Evolutionary conservation across 1,284 basidiomycete species (phyloP).

Genomic region (Cryptococcus deneoformans): DNA sequence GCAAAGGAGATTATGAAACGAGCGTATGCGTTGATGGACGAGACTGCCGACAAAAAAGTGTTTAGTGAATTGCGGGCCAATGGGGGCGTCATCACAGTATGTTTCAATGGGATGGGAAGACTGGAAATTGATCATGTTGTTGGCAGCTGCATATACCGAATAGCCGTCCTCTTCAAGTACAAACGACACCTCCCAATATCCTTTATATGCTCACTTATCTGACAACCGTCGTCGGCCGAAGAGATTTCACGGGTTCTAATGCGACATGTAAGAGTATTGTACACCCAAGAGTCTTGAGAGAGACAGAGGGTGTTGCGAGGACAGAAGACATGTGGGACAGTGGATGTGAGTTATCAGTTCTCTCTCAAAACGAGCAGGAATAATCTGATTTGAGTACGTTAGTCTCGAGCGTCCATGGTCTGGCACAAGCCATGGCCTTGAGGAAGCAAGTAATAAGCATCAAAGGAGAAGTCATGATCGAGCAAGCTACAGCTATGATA

Average conservation of each 20-base stretch:
- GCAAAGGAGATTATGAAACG: slow-evolving; percentile 22
- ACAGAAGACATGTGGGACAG: slow-evolving; percentile 41
- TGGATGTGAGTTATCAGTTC: slow-evolving; percentile 31
- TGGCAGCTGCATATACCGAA: slow-evolving; percentile 6
- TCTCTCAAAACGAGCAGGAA: neutral
- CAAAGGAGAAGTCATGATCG: slow-evolving; percentile 37
- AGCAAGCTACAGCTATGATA: slow-evolving; percentile 31
- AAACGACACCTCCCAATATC: slow-evolving; percentile 38
- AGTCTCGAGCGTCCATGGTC: slow-evolving; percentile 29
- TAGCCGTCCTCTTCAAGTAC: slow-evolving; percentile 20
- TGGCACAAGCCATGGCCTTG: slow-evolving; percentile 15
- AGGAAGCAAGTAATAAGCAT: slow-evolving; percentile 22
- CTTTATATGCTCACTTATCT: slow-evolving; percentile 33
- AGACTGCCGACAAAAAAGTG: slow-evolving; percentile 15
- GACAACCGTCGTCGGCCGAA: slow-evolving; percentile 24
- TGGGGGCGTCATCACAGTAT: slow-evolving; percentile 29
- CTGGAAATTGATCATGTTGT: neutral
- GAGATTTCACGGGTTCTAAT: slow-evolving; percentile 27
- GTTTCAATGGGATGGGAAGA: neutral
- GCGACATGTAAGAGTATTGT: slow-evolving; percentile 24
- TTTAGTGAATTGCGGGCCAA: slow-evolving; percentile 14
- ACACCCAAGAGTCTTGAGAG: slow-evolving; percentile 21
- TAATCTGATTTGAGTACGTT: slow-evolving; percentile 2
- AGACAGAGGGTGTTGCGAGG: slow-evolving; percentile 19
- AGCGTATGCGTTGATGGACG: slow-evolving; percentile 34